Percentiles rank a stretch among this genome's conserved stretches.
phyloP scores from a whole-genome alignment of 2,329 filamentous ascomycete species.

The Colletotrichum nymphaeae region DNA sequence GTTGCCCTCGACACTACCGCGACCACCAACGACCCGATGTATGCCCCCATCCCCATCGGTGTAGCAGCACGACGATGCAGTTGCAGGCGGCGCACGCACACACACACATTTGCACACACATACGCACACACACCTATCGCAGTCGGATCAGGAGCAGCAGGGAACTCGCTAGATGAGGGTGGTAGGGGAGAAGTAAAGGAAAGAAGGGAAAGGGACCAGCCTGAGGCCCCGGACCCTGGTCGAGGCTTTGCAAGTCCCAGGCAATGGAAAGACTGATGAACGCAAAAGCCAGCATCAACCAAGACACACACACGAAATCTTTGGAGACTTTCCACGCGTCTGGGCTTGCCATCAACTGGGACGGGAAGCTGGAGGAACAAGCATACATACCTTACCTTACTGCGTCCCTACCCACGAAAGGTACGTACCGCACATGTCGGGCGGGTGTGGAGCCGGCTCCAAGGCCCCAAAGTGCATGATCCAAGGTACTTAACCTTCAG shows the following conservation, averaged over 20 bases:
- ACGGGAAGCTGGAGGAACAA: constrained; percentile 23
- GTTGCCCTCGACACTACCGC: background rate
- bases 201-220: constrained; percentile 8
- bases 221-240: constrained; percentile 26
- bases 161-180: background rate
- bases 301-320: constrained; percentile 18
- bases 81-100: background rate
- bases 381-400: background rate
- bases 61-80: background rate
- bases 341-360: constrained; percentile 12
- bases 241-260: constrained; percentile 14
- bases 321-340: constrained; percentile 5
- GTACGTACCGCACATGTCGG: constrained; percentile 29
- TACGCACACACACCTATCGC: constrained; percentile 7
- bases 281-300: constrained; percentile 28
- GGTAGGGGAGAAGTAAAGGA: background rate
- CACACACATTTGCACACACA: background rate
- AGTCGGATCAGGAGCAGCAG: constrained; percentile 20
- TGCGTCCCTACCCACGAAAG: background rate
- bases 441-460: constrained; percentile 27
- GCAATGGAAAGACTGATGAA: constrained; percentile 20
- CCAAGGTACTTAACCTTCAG: constrained; percentile 34
- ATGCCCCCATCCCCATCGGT: background rate
- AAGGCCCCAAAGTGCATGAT: constrained; percentile 27
- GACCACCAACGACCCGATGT: background rate